Percentiles rank a stretch among this genome's conserved stretches.
Evolutionary conservation across 371 early-diverging fungal species (phyloP).

Genomic region (Lichtheimia ramosa): DNA sequence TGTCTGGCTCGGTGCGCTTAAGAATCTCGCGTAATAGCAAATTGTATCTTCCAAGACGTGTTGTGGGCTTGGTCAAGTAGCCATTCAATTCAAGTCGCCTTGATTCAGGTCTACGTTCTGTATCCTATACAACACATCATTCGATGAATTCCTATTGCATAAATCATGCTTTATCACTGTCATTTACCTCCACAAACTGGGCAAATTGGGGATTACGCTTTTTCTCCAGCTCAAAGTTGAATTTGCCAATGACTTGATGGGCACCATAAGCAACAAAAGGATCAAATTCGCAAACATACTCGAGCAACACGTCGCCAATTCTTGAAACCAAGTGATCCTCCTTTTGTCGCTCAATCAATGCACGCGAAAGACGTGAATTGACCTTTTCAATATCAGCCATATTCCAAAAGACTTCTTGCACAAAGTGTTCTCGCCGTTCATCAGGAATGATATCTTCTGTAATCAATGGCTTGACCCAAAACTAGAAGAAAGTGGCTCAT

Average conservation of each 20-base stretch:
- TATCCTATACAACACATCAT: conserved; percentile 37
- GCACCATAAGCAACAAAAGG: conserved; percentile 89
- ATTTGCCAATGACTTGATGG: conserved; percentile 82
- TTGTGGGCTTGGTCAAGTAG: conserved; percentile 83
- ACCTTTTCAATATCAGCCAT: conserved; percentile 71
- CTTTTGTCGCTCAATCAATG: conserved; percentile 73
- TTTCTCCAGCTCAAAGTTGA: conserved; percentile 78
- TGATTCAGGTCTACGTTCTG: conserved; percentile 75
- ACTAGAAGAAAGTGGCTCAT: conserved; percentile 24
- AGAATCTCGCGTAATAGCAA: conserved; percentile 80
- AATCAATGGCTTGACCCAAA: conserved; percentile 77
- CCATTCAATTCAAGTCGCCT: conserved; percentile 78
- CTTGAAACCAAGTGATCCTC: conserved; percentile 67
- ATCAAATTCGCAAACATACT: conserved; percentile 69
- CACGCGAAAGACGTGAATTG: conserved; percentile 68
- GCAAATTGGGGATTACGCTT: conserved; percentile 65
- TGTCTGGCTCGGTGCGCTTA: conserved; percentile 74
- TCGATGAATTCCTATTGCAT: no score
- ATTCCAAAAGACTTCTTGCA: conserved; percentile 85
- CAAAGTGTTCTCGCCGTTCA: conserved; percentile 67
- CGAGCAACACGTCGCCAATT: conserved; percentile 84
- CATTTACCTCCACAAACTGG: conserved; percentile 68
- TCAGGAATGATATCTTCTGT: conserved; percentile 66
- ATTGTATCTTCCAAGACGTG: conserved; percentile 87
- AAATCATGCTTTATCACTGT: no score